A percentile compares a stretch with the other conserved stretches of the same genome.
phyloP scores from a whole-genome alignment of 2,329 filamentous ascomycete species.

The Colletotrichum acutatum region DNA sequence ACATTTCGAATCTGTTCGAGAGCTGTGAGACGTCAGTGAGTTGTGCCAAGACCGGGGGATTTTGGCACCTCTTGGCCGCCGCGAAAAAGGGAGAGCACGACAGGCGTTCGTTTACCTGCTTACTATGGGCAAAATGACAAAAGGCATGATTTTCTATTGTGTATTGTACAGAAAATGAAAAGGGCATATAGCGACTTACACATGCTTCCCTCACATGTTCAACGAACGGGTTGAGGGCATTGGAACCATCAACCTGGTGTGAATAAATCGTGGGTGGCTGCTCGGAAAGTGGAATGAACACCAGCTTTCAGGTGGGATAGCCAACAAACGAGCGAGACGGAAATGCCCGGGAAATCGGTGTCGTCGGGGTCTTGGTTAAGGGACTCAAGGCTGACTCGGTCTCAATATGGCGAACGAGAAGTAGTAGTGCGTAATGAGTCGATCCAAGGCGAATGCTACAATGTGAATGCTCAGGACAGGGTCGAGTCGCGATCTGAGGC shows the following conservation, averaged over 20 bases:
- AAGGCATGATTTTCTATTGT: not conserved
- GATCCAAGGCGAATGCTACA: not conserved
- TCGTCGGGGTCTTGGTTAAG: not conserved
- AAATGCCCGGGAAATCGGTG: constrained; percentile 6
- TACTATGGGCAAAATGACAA: not conserved
- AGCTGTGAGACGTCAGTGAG: constrained; percentile 53
- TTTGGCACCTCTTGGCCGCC: constrained; percentile 42
- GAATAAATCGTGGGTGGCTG: constrained; percentile 11
- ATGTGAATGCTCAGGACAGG: not conserved
- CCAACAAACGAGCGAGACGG: constrained; percentile 11
- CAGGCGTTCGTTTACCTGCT: not conserved
- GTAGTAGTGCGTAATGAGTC: not conserved
- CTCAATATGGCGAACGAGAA: not conserved
- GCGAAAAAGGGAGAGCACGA: constrained; percentile 12
- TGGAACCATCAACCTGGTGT: constrained; percentile 32
- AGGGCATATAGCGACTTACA: constrained; percentile 47
- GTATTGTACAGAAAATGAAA: not conserved
- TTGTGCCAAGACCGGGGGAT: constrained; percentile 47
- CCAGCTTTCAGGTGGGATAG: not conserved
- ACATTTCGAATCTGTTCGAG: constrained; percentile 62
- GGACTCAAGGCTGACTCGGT: not conserved
- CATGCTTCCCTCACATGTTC: constrained; percentile 56
- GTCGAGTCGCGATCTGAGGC: not conserved
- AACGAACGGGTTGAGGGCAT: constrained; percentile 40
- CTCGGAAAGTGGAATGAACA: not conserved